Percentiles rank a stretch among this genome's conserved stretches.
These are phyloP conservation scores for Fagus crenata DNA, from an alignment of 306 rosid genomes.

Conservation along the genomic window DNA sequence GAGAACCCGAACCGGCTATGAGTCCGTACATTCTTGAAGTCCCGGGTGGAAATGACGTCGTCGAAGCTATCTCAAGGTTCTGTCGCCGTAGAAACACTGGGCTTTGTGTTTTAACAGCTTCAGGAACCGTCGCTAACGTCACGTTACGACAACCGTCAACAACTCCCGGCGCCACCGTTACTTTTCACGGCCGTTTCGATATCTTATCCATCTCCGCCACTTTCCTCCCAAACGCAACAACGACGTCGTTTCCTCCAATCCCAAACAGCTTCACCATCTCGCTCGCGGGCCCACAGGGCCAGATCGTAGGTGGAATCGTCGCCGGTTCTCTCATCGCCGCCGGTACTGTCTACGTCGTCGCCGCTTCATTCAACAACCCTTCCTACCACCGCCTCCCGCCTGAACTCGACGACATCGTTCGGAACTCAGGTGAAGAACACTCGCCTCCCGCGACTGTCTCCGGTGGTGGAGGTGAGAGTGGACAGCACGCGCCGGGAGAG, in stretches of 20 bases:
- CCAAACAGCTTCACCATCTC: slow-evolving; percentile 75
- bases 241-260: slow-evolving; percentile 26
- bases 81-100: slow-evolving; percentile 71
- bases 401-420: slow-evolving; percentile 57
- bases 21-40: slow-evolving; percentile 87
- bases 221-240: slow-evolving; percentile 43
- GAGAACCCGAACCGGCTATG: slow-evolving; percentile 78
- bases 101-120: slow-evolving; percentile 64
- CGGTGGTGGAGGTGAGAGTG: slow-evolving; percentile 51
- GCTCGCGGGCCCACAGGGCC: slow-evolving; percentile 90
- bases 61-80: slow-evolving; percentile 63
- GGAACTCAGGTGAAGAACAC: slow-evolving; percentile 42
- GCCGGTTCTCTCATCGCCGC: slow-evolving; percentile 62
- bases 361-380: slow-evolving; percentile 75
- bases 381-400: slow-evolving; percentile 65
- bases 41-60: slow-evolving; percentile 75
- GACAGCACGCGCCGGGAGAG: slow-evolving; percentile 49
- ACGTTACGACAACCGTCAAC: slow-evolving; percentile 81
- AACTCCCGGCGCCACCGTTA: slow-evolving; percentile 69
- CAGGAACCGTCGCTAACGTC: slow-evolving; percentile 80
- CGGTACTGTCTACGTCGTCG: slow-evolving; percentile 70
- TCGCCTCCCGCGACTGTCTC: slow-evolving; percentile 31
- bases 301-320: slow-evolving; percentile 86
- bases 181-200: slow-evolving; percentile 91
- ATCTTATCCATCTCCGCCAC: slow-evolving; percentile 80